Evolutionary conservation across 345 rosid species (phyloP), one percentile per base, ranked within the genome.

Genomic region (Eucalyptus curtisii): DNA sequence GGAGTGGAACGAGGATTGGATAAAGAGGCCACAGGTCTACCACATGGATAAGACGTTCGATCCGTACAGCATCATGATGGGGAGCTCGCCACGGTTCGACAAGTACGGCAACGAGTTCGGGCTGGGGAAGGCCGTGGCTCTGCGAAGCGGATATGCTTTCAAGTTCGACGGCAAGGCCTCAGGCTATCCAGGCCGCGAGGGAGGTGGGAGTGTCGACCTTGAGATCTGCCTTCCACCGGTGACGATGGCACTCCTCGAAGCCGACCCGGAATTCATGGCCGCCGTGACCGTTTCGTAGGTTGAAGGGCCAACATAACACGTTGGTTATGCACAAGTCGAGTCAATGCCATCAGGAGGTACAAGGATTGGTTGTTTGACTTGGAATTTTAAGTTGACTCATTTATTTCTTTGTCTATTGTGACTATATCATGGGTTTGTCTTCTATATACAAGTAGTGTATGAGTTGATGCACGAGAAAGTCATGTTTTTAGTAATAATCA

Each of bases 11-110:
- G 91, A 93, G 7, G 86, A 90, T 5, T 96, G 98, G 99, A 17
- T 93, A 80, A 88, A 91, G 86, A 92, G 91, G 7, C 99, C 94
- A 2, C 52, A 11, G 4, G 31, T 97, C 47, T 94, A 92, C 91
- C 91, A 91, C 16, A 33, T 94, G 4, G 94, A 71, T 7, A 89
- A 86, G 64, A 20, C 89, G 86, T 96, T 96, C 85, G 97, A 94
- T 87, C 95, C 91, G 3, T 4, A 84, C 55, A 95, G 94, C 50
- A 90, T 97, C 89, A 92, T 95, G 97, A 92, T 97, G 92, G 98
- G 99, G 88, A 95, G 99, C 89, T 97, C 99, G 0, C 98, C 99
- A 5, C 92, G 99, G 90, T 97, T 97, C 89, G 82, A 97, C 89
- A 95, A 91, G 92, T 96, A 96, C 10, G 98, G 97, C 27, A 90